Conservation (phyloP, 345 rosid species). For the Euphorbia pulcherrima region DNA sequence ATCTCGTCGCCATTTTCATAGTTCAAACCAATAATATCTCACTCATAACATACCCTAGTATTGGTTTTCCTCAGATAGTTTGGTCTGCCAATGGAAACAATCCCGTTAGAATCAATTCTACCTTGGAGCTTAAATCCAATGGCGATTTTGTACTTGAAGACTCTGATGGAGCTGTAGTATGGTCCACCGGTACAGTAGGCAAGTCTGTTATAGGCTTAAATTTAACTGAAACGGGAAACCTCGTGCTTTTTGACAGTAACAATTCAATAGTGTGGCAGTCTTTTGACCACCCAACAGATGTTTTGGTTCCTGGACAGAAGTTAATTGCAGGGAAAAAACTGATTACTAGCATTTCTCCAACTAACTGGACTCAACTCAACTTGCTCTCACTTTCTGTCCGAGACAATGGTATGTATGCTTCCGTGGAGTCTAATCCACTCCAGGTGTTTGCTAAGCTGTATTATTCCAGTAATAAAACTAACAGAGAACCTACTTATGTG, state of each 20-base stretch:
- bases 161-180: conserved; percentile 9
- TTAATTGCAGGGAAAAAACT: neutral
- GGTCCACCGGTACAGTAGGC: conserved; percentile 18
- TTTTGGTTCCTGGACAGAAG: neutral
- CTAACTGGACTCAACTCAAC: neutral
- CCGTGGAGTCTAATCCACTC: conserved; percentile 17
- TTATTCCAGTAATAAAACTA: neutral
- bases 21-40: too few relatives aligned
- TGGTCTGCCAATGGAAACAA: too few relatives aligned
- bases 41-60: too few relatives aligned
- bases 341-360: neutral
- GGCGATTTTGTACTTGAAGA: conserved; percentile 24
- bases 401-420: conserved; percentile 16
- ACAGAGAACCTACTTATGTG: too few relatives aligned
- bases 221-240: neutral
- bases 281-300: too few relatives aligned
- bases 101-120: conserved; percentile 5
- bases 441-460: neutral
- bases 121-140: conserved; percentile 11
- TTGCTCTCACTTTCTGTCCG: conserved; percentile 21
- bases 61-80: too few relatives aligned
- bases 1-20: too few relatives aligned
- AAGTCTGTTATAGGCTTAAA: conserved; percentile 15
- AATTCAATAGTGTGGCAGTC: neutral
- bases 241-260: neutral